These are phyloP conservation scores for Salisapilia sapeloensis DNA, from an alignment of 352 stramenopile genomes.

Conservation along the genomic window DNA sequence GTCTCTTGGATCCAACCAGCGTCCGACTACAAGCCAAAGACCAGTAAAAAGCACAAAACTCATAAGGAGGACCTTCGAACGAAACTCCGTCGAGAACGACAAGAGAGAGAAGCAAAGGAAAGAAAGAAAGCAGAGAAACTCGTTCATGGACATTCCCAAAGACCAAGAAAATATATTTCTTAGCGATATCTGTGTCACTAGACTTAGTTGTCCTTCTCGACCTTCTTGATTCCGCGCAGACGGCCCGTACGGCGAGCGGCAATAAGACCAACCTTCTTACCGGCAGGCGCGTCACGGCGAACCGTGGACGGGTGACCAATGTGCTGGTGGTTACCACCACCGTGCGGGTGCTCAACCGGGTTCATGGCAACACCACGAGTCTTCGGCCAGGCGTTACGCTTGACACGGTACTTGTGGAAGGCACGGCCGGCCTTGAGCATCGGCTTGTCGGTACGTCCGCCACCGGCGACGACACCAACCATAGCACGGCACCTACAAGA, in stretches of 20 bases:
- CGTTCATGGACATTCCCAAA: slow-evolving; percentile 7
- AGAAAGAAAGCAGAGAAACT: slow-evolving; percentile 11
- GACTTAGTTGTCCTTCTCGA: slow-evolving; percentile 82
- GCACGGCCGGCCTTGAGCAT: slow-evolving; percentile 95
- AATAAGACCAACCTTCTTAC: slow-evolving; percentile 99
- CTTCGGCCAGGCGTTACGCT: slow-evolving; percentile 98
- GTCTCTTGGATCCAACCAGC: neutral
- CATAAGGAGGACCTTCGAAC: slow-evolving; percentile 8
- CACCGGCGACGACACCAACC: slow-evolving; percentile 94
- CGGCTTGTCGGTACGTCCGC: slow-evolving; percentile 98
- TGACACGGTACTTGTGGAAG: slow-evolving; percentile 97
- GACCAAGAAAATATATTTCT: too few species aligned
- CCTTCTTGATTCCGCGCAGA: slow-evolving; percentile 97
- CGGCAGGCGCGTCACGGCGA: slow-evolving; percentile 82
- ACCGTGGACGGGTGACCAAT: slow-evolving; percentile 99
- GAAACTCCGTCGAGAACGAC: slow-evolving; percentile 21
- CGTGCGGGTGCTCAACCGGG: slow-evolving; percentile 98
- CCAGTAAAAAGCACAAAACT: slow-evolving; percentile 4
- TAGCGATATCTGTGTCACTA: too few species aligned
- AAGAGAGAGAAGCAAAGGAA: slow-evolving; percentile 14
- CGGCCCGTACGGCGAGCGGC: slow-evolving; percentile 92
- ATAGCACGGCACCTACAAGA: slow-evolving; percentile 88
- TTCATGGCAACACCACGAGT: slow-evolving; percentile 99
- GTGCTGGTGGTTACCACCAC: slow-evolving; percentile 99
- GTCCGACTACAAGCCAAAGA: neutral